Percentiles rank a stretch among this genome's conserved stretches.
phyloP scores from a whole-genome alignment of 2,329 filamentous ascomycete genomes.

The Penicillium hordei region DNA sequence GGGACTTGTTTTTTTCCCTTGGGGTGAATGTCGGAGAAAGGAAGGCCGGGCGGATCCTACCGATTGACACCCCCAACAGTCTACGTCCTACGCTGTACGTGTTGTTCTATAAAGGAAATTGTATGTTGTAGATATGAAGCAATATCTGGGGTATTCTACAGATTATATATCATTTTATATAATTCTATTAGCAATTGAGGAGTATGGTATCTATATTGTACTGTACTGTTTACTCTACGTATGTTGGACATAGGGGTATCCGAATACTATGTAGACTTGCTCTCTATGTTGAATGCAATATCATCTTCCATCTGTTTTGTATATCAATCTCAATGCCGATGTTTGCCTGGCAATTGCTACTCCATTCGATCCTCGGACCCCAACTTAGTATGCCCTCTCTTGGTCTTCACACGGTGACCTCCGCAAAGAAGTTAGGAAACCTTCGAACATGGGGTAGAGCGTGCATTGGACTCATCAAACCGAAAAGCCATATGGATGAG shows the following conservation, averaged over 20 bases:
- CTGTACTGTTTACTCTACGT: not conserved
- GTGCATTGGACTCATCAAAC: conserved; percentile 13
- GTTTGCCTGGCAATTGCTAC: not conserved
- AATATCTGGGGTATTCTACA: not conserved
- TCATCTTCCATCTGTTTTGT: not conserved
- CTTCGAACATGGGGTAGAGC: not conserved
- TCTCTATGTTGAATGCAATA: not conserved
- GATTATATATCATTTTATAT: not conserved
- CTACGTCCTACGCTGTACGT: conserved; percentile 16
- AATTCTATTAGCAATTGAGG: not conserved
- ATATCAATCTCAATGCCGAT: not conserved
- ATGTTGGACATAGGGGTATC: not conserved
- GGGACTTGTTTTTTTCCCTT: not conserved
- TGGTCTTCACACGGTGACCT: conserved; percentile 15
- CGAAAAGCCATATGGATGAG: conserved; percentile 11
- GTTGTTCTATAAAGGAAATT: conserved; percentile 2
- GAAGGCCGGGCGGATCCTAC: conserved; percentile 18
- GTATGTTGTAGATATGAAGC: not conserved
- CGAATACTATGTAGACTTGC: not conserved
- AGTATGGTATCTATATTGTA: not conserved
- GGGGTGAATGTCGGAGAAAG: conserved; percentile 8
- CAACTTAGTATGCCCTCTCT: conserved; percentile 16
- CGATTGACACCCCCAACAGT: conserved; percentile 6
- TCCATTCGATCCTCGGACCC: not conserved
- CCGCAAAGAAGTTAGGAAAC: conserved; percentile 8